Conservation (phyloP, 148 eudicot genomes). For the Linanthus parryae region DNA sequence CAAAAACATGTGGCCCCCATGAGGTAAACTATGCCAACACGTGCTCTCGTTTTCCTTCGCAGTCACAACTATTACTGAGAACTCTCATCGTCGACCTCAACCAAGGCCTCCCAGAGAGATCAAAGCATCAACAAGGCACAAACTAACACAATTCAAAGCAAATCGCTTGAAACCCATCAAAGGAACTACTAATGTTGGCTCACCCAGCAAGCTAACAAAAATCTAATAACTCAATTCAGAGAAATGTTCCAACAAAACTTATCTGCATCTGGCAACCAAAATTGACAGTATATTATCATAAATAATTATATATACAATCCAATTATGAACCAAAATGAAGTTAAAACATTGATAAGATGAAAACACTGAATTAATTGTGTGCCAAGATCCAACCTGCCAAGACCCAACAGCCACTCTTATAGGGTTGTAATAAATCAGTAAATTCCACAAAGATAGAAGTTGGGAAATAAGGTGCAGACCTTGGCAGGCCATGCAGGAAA, state of each 20-base stretch:
- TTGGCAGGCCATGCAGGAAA: slow-evolving; percentile 97
- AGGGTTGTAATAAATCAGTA: not conserved
- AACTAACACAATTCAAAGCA: no score
- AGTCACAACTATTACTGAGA: no score
- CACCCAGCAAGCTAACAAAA: not conserved
- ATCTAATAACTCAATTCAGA: not conserved
- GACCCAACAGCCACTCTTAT: not conserved
- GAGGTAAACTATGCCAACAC: no score
- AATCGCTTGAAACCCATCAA: not conserved
- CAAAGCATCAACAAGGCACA: no score
- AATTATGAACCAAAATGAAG: not conserved
- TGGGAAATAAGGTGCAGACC: slow-evolving; percentile 26
- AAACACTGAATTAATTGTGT: not conserved
- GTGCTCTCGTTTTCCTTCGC: no score
- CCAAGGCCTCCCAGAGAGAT: no score
- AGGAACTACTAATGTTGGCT: not conserved
- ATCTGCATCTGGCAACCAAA: no score
- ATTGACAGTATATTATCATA: no score
- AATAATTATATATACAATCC: no score
- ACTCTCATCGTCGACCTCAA: no score
- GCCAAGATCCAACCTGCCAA: not conserved
- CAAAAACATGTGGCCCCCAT: no score
- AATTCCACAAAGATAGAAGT: not conserved
- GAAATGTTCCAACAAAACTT: not conserved
- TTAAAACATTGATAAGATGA: not conserved